Conservation (phyloP, 2,329 filamentous ascomycete species). For the Clonostachys byssicola region DNA sequence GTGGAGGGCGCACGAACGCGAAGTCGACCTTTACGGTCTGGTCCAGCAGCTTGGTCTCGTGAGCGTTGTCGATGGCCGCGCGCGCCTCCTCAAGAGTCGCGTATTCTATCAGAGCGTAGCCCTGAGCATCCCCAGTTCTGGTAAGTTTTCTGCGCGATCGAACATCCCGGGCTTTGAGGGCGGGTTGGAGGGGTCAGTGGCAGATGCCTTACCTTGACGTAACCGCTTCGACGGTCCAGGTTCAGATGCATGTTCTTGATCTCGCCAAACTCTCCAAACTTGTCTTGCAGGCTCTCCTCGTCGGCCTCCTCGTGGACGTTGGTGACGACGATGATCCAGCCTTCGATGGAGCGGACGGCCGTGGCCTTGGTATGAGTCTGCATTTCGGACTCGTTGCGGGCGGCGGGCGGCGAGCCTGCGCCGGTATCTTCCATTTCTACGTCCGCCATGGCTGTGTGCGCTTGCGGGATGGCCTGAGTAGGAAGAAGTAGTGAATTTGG, state of each 20-base stretch:
- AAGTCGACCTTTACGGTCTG: conserved; percentile 81
- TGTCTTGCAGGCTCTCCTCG: conserved; percentile 77
- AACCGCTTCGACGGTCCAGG: conserved; percentile 76
- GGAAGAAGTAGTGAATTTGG: too few species aligned
- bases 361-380: conserved; percentile 70
- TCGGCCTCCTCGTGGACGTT: conserved; percentile 86
- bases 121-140: conserved; percentile 42
- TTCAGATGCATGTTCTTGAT: conserved; percentile 87
- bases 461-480: too few species aligned
- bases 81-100: conserved; percentile 73
- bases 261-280: conserved; percentile 76
- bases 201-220: conserved; percentile 64
- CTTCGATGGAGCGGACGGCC: conserved; percentile 81
- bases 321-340: conserved; percentile 83
- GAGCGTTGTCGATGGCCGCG: conserved; percentile 77
- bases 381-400: conserved; percentile 58
- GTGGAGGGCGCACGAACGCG: conserved; percentile 78
- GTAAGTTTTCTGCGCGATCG: not conserved
- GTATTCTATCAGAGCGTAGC: conserved; percentile 83
- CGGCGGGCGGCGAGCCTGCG: conserved; percentile 24
- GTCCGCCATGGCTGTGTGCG: conserved; percentile 1
- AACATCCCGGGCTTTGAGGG: not conserved
- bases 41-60: conserved; percentile 73
- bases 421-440: conserved; percentile 56
- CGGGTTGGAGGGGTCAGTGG: not conserved